Evolutionary conservation across 2,329 filamentous ascomycete species (phyloP).

Genomic region (Nemania sp.): DNA sequence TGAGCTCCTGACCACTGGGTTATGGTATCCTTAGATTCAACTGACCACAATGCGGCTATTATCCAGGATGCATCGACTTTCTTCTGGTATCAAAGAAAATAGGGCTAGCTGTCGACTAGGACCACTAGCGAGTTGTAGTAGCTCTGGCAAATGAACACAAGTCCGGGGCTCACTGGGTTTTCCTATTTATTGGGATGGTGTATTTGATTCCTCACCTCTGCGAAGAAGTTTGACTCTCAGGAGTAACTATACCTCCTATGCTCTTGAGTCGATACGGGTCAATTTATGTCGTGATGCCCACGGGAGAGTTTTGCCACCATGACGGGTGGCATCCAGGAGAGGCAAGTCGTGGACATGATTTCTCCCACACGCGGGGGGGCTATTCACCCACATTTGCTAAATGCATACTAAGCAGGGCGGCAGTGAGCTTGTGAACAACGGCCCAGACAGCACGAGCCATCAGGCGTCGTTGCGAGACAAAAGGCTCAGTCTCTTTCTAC

Average conservation of each 20-base stretch:
- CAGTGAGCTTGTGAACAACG: slow-evolving; percentile 13
- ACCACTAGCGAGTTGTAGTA: slow-evolving; percentile 24
- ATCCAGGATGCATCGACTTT: slow-evolving; percentile 21
- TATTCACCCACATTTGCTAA: slow-evolving; percentile 22
- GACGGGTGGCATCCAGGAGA: slow-evolving; percentile 25
- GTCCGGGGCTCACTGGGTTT: slow-evolving; percentile 13
- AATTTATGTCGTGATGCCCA: slow-evolving; percentile 28
- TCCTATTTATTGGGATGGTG: slow-evolving; percentile 15
- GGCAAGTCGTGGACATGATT: slow-evolving; percentile 19
- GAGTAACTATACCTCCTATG: not conserved
- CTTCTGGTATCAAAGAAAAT: slow-evolving; percentile 20
- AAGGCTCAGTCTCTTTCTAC: slow-evolving; percentile 18
- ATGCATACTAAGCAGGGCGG: slow-evolving; percentile 22
- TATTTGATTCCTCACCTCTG: slow-evolving; percentile 26
- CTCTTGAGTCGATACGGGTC: slow-evolving; percentile 15
- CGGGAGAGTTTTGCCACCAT: slow-evolving; percentile 21
- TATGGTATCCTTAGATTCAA: slow-evolving; percentile 24
- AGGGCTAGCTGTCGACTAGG: slow-evolving; percentile 23
- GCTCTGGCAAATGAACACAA: slow-evolving; percentile 25
- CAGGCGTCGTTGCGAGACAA: slow-evolving; percentile 18
- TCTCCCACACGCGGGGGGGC: slow-evolving; percentile 17
- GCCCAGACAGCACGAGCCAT: slow-evolving; percentile 16
- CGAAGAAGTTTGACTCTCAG: slow-evolving; percentile 17
- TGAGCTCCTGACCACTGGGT: slow-evolving; percentile 23
- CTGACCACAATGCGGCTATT: slow-evolving; percentile 20